Conservation (phyloP, 352 stramenopile species). For the Pythium vanterpoolii region DNA sequence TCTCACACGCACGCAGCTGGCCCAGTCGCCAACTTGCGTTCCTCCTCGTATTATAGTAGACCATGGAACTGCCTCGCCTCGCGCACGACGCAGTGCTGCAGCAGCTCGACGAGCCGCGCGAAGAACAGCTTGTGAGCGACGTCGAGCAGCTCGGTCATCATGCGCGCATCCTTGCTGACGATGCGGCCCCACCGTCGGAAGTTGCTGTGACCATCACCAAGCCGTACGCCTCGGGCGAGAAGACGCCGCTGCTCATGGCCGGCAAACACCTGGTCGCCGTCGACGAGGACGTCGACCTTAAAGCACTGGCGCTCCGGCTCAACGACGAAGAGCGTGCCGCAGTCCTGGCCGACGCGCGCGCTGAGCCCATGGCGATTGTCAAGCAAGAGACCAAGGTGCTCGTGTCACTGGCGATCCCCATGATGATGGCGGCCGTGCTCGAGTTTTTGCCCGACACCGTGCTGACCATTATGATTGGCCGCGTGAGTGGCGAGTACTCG, state of each 20-base stretch:
- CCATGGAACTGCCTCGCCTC: conserved; percentile 31
- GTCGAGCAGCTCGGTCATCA: conserved; percentile 20
- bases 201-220: no score
- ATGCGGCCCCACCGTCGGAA: no score
- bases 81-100: conserved; percentile 29
- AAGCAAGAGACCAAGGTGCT: conserved; percentile 18
- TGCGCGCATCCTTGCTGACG: conserved; percentile 18
- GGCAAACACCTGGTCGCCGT: conserved; percentile 14
- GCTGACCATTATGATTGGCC: conserved; percentile 49
- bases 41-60: background rate
- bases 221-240: conserved; percentile 10
- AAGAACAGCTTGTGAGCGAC: conserved; percentile 26
- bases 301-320: conserved; percentile 17
- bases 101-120: conserved; percentile 29
- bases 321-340: conserved; percentile 27
- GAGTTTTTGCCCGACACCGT: conserved; percentile 37
- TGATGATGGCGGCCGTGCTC: conserved; percentile 34
- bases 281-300: conserved; percentile 19
- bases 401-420: conserved; percentile 38
- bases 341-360: conserved; percentile 23
- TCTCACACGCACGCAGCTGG: background rate
- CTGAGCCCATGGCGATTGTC: conserved; percentile 19
- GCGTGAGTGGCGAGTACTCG: conserved; percentile 44
- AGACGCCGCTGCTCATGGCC: conserved; percentile 26
- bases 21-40: conserved; percentile 4